A percentile compares a stretch with the other conserved stretches of the same genome.
These are phyloP conservation scores for Phytophthora colocasiae DNA, from an alignment of 352 stramenopile genomes.

Conservation along the genomic window DNA sequence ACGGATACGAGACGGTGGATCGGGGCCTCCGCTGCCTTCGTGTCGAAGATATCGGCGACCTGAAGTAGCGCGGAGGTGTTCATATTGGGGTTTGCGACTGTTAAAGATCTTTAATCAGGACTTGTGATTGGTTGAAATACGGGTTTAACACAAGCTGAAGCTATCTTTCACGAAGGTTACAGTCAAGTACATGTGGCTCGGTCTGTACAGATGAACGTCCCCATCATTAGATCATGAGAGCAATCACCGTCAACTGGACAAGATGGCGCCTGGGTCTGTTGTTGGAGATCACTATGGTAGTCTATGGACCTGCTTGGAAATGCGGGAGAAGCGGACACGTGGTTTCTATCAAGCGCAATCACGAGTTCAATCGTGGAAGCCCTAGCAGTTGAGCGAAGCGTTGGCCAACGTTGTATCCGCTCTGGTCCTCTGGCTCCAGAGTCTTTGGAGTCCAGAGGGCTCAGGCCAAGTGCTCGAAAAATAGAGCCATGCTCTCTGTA, in stretches of 20 bases:
- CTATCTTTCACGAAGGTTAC: no score
- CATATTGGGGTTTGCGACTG: constrained; percentile 2
- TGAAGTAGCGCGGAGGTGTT: constrained; percentile 16
- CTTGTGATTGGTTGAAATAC: background rate
- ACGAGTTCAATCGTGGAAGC: background rate
- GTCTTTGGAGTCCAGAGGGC: no score
- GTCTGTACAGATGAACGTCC: background rate
- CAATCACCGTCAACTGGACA: background rate
- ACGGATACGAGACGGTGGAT: constrained; percentile 69
- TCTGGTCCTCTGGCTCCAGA: background rate
- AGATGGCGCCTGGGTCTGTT: background rate
- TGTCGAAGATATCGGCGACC: constrained; percentile 65
- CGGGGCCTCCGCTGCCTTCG: constrained; percentile 51
- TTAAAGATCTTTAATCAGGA: constrained; percentile 21
- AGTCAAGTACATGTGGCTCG: background rate
- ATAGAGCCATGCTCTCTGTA: constrained; percentile 3
- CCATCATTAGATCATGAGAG: background rate
- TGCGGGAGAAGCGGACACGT: constrained; percentile 1
- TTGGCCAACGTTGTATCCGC: no score
- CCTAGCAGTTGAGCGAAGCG: no score
- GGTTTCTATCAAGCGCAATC: background rate
- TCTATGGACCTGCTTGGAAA: background rate
- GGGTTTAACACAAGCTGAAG: no score
- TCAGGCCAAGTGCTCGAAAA: constrained; percentile 1
- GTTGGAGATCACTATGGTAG: background rate